Base-by-base conservation (phyloP, 768 basidiomycete genomes). In the Collybia sordida region DNA sequence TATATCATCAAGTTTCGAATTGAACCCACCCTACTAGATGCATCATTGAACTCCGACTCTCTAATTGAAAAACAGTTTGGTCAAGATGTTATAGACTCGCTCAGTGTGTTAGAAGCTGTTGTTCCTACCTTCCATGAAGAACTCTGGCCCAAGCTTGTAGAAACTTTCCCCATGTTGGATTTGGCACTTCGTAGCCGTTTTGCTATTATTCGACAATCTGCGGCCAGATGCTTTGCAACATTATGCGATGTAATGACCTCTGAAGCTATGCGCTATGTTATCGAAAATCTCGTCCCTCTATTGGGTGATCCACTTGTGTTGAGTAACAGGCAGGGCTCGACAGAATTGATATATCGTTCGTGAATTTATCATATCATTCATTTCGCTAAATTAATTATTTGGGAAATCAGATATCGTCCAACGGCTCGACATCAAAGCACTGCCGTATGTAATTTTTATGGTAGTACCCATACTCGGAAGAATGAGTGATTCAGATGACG, bases 391-490 rank as follows among this genome's bases (percentile, higher is more conserved):
- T 49, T 64, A 36, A 17, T 40, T n/a, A 24, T 42, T 56, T 61
- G 53, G 35, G 47, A 38, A 46, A 34, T 59, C n/a, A 98, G 96
- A 96, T 64, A 86, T 98, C 55, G 88, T 98, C 23, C 88, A 93
- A 56, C 80, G 81, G 52, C 81, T 99, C 43, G 94, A 98, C 58
- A 83, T 97, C 69, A 95, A 94, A 65, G 89, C 94, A 6, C 73
- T 99, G 37, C 96, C 97, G 9, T 99, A 98, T 62, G 88, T 98
- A 7, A 89, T 98, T 53, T 98, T 99, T 71, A 76, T 99, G 69
- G 84, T 99, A 25, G 95, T 98, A 0, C 97, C 97, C 0, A 83
- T 98, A 4, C 83, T 99, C 6, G 97, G 97, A 6, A 80, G 97
- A 28, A 99, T 98, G 97, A 98, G 93, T 59, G 97, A 99, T 65